Percentiles rank a stretch among this genome's conserved stretches.
These are phyloP conservation scores for Cryptococcus deneoformans DNA, from an alignment of 1,284 basidiomycete genomes.

Conservation along the genomic window DNA sequence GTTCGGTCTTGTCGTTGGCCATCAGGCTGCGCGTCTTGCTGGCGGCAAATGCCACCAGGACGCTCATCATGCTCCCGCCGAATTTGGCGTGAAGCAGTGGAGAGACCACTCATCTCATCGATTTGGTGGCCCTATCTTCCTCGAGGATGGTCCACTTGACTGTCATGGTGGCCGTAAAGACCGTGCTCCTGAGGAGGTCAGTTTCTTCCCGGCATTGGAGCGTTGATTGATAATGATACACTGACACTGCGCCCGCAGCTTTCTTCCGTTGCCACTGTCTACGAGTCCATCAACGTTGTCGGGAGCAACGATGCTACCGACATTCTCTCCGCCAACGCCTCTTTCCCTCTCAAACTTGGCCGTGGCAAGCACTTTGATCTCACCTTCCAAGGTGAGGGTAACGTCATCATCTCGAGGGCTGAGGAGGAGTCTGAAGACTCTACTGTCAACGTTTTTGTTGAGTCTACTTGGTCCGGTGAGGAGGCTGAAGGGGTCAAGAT, in stretches of 20 bases:
- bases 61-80: constrained; percentile 1
- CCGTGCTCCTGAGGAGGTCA: neutral
- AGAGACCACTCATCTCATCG: too few relatives aligned
- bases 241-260: constrained; percentile 4
- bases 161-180: neutral
- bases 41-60: constrained; percentile 3
- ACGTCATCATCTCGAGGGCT: constrained; percentile 20
- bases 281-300: constrained; percentile 4
- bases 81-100: neutral
- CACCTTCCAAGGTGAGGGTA: constrained; percentile 11
- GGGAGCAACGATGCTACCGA: neutral
- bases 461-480: constrained; percentile 15
- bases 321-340: constrained; percentile 18
- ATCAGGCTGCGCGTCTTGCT: constrained; percentile 3
- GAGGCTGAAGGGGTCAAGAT: constrained; percentile 14
- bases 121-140: neutral
- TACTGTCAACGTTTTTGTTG: constrained; percentile 15
- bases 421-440: neutral
- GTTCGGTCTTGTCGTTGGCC: constrained; percentile 5
- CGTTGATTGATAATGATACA: neutral
- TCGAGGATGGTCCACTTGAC: neutral
- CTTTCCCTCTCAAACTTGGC: constrained; percentile 11
- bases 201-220: neutral
- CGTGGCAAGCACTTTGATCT: constrained; percentile 13
- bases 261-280: constrained; percentile 6